Base-by-base conservation (phyloP, 1,284 basidiomycete species). In the Athelia psychrophila region DNA sequence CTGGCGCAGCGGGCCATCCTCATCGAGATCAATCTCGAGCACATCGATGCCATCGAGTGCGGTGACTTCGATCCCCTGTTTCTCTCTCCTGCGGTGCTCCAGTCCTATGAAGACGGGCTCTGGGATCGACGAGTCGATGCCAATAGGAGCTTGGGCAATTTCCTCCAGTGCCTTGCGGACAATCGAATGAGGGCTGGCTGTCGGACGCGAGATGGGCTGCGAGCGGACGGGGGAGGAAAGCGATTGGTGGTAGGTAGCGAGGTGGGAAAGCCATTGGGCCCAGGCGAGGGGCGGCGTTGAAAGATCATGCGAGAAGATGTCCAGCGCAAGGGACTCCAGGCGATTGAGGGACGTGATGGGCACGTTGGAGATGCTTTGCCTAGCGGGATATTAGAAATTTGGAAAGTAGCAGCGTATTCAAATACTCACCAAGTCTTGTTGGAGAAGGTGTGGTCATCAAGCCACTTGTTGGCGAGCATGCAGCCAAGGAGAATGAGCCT, bases 401-500 rank as follows among this genome's bases (percentile, higher is more conserved):
- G 13, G 6, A 30, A 5, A 5, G 27, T 13, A 30, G 13, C 48
- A 42, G 22, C 36, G n/a, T 51, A 32, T n/a, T n/a, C 51, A 6
- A 23, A 23, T 24, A 69, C 86, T 56, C 67, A 91, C 92, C 93
- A 95, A 53, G 92, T 94, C 75, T 92, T 93, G 73, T 92, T 93
- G 49, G 91, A 90, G 70, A 93, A 95, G 0, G 93, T 94, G 63
- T 94, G 91, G 63, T 95, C 92, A 63, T 95, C 92, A 57, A 95
- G 65, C 91, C 92, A 94, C 71, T 95, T 95, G 69, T 94, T 94
- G 20, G 92, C 88, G 36, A 94, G 75, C 83, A 93, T 90, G 56
- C 88, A 88, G 27, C 91, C 92, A n/a, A 95, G 75, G 18, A 92
- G 78, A 54, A 93, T 77, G 40, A 91, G 69, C 48, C 86, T 80